Percentiles rank a stretch among this genome's conserved stretches.
phyloP scores from a whole-genome alignment of 2,329 filamentous ascomycete species.

The Aspergillus awamori region DNA sequence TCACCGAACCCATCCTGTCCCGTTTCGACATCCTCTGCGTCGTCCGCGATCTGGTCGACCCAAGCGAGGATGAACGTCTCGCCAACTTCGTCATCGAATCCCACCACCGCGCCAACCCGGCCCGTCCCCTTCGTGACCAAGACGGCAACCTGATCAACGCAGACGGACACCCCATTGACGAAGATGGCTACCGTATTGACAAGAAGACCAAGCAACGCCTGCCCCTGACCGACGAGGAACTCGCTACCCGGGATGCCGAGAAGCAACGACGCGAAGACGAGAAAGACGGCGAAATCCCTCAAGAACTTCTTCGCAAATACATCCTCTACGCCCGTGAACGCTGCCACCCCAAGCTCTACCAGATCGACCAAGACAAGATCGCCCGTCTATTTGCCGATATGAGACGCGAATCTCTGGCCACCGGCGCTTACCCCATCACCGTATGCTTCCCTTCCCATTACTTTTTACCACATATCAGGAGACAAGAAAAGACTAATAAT shows the following conservation, averaged over 20 bases:
- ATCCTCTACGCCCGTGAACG: constrained; percentile 92
- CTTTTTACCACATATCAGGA: not conserved
- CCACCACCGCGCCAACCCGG: constrained; percentile 84
- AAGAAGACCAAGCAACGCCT: constrained; percentile 42
- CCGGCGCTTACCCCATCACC: constrained; percentile 95
- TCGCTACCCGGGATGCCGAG: constrained; percentile 40
- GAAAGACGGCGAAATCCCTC: constrained; percentile 74
- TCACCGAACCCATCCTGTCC: constrained; percentile 95
- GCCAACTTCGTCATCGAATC: constrained; percentile 94
- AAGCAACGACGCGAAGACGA: constrained; percentile 53
- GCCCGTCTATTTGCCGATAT: constrained; percentile 94
- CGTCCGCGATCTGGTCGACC: constrained; percentile 92
- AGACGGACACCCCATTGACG: constrained; percentile 60
- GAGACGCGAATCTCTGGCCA: constrained; percentile 87
- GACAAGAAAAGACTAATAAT: constrained; percentile 1
- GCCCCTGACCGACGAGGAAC: constrained; percentile 49
- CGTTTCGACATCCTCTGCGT: constrained; percentile 98
- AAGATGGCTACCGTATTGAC: constrained; percentile 58
- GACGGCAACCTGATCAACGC: constrained; percentile 48
- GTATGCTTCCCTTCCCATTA: constrained; percentile 58
- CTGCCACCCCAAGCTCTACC: constrained; percentile 88
- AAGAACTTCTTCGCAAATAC: constrained; percentile 91
- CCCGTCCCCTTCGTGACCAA: constrained; percentile 54
- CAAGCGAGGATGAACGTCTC: constrained; percentile 85
- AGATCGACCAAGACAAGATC: constrained; percentile 97